These are phyloP conservation scores for Penicillium fuscoglaucum DNA, from an alignment of 2,329 filamentous ascomycete genomes.

Conservation along the genomic window DNA sequence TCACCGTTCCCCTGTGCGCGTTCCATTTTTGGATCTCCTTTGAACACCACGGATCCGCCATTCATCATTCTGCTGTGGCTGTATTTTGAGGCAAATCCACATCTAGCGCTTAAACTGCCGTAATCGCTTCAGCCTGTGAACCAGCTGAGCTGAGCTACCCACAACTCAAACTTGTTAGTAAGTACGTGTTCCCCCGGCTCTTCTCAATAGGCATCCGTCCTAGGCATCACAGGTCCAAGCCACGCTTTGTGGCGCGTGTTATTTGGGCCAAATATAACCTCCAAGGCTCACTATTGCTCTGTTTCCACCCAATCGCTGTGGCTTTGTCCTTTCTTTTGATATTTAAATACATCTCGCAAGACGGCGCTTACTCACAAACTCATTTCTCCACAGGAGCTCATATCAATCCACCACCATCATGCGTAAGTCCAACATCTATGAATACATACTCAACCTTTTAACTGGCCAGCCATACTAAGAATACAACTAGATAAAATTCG, in stretches of 20 bases:
- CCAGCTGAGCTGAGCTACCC: neutral
- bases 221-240: neutral
- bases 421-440: conserved; percentile 5
- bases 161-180: neutral
- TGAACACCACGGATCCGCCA: conserved; percentile 1
- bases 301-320: neutral
- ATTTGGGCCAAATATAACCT: neutral
- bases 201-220: neutral
- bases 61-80: conserved; percentile 7
- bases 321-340: neutral
- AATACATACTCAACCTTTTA: neutral
- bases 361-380: neutral
- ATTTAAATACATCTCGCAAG: neutral
- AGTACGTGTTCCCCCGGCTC: conserved; percentile 7
- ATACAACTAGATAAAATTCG: conserved; percentile 40
- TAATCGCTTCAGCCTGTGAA: conserved; percentile 1
- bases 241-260: conserved; percentile 2
- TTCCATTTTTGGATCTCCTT: neutral
- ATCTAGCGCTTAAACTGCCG: neutral
- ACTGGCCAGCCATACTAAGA: conserved; percentile 6
- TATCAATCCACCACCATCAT: neutral
- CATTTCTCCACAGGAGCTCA: neutral
- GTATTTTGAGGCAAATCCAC: neutral
- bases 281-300: neutral
- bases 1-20: conserved; percentile 2